Evolutionary conservation across 2,329 filamentous ascomycete genomes (phyloP), one percentile per base, ranked within the genome.

Genomic region (Lecanosticta acicola): DNA sequence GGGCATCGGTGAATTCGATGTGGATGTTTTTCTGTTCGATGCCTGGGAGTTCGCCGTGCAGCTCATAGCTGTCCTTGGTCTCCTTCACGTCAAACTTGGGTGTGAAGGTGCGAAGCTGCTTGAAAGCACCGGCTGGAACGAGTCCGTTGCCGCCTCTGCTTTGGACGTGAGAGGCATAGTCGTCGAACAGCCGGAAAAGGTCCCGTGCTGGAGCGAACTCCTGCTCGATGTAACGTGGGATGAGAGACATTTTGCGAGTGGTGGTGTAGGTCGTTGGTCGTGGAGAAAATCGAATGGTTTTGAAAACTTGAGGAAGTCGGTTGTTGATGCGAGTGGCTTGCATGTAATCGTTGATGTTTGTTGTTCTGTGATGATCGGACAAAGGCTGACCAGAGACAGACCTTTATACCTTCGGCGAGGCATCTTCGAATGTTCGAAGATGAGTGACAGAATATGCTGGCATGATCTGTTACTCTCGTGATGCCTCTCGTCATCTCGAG

Each of bases 21-120:
- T 77, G 72, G 60, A 93, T 72, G 60, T 89, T 74, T 58, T 86
- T 80, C 69, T 87, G 85, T 52, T 78, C 77, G 57, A 90, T 73
- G 45, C 87, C 87, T 0, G 86, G 83, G 4, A 91, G 79, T 67
- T 91, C 86, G 59, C 86, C 87, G 59, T 90, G 80, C 16, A 91
- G 81, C 68, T 91, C 83, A 63, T 88, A 91, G 53, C 72, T 65
- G 4, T 79, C 68, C 50, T 77, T 76, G 10, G 77, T 78, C 71
- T 93, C 87, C 64, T 79, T 82, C 51, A 90, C 75, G 59, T 91
- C 86, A 62, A 91, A 91, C 68, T 81, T 84, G 44, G 86, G 87
- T 47, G 79, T 77, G 77, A 88, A 90, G 61, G 77, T 71, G 38
- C 71, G 73, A 39, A 76, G 56, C 47, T 39, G 44, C 19, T 56